Evolutionary conservation across 352 stramenopile genomes (phyloP).

Genomic region (Globisporangium solare): DNA sequence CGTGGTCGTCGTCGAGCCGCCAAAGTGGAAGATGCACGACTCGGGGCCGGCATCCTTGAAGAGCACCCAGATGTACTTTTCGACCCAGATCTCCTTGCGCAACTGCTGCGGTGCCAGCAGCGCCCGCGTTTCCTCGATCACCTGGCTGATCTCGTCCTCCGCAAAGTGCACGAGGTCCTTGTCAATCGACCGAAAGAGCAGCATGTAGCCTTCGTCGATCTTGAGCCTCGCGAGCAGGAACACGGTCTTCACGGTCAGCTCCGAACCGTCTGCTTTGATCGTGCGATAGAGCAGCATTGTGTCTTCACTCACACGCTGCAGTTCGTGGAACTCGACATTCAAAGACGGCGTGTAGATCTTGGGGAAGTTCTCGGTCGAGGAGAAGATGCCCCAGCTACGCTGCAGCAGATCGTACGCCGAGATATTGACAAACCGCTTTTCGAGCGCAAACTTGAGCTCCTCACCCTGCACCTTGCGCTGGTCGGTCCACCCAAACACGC

Average conservation of each 20-base stretch:
- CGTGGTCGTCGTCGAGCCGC: conserved; percentile 35
- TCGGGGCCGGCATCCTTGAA: conserved; percentile 31
- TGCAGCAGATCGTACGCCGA: conserved; percentile 38
- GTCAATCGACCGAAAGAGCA: conserved; percentile 59
- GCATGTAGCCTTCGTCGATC: conserved; percentile 51
- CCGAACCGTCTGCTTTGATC: conserved; percentile 29
- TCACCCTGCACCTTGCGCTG: conserved; percentile 40
- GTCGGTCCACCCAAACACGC: conserved; percentile 63
- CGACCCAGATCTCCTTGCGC: conserved; percentile 40
- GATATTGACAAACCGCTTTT: conserved; percentile 41
- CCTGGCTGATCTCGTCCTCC: conserved; percentile 27
- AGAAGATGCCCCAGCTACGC: conserved; percentile 58
- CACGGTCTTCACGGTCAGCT: conserved; percentile 44
- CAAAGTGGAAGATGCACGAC: conserved; percentile 55
- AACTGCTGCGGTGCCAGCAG: conserved; percentile 5
- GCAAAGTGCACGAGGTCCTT: conserved; percentile 42
- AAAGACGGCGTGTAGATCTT: conserved; percentile 46
- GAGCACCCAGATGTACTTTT: conserved; percentile 65
- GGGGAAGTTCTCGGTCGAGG: conserved; percentile 32
- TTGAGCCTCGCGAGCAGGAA: conserved; percentile 54
- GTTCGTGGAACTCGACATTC: conserved; percentile 34
- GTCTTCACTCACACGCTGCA: conserved; percentile 50
- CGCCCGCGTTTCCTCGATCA: conserved; percentile 14
- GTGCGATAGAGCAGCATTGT: conserved; percentile 56
- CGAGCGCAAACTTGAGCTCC: conserved; percentile 55